Conservation (phyloP, 2,329 filamentous ascomycete genomes). For the Alternaria ethzedia region DNA sequence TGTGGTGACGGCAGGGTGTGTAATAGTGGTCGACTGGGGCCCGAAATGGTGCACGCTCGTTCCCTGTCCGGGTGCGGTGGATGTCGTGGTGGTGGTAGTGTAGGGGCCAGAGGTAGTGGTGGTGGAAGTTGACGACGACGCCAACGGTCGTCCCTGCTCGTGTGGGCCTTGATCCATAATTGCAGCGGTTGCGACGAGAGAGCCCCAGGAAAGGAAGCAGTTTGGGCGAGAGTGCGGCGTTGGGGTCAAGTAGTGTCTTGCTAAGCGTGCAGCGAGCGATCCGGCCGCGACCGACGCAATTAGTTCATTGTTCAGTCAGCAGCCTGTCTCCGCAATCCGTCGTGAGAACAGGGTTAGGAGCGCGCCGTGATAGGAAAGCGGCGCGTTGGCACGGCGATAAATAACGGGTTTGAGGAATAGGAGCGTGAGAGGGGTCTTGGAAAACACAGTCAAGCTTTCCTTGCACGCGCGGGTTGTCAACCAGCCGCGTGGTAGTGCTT, state of each 20-base stretch:
- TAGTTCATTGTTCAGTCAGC: slow-evolving; percentile 28
- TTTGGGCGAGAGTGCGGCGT: background rate
- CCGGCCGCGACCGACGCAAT: slow-evolving; percentile 22
- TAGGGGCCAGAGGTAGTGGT: slow-evolving; percentile 38
- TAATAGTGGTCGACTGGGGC: slow-evolving; percentile 33
- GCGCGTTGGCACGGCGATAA: slow-evolving; percentile 2
- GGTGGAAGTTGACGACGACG: slow-evolving; percentile 25
- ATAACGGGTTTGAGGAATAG: background rate
- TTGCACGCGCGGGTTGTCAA: background rate
- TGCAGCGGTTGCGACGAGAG: background rate
- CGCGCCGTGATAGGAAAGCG: slow-evolving; percentile 5
- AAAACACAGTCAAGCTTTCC: background rate
- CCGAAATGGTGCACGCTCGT: slow-evolving; percentile 29
- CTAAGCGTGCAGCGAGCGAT: slow-evolving; percentile 18
- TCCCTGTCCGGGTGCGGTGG: slow-evolving; percentile 23
- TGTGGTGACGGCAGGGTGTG: slow-evolving; percentile 40
- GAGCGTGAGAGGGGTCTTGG: background rate
- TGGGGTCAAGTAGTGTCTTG: slow-evolving; percentile 17
- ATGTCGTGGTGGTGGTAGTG: slow-evolving; percentile 36
- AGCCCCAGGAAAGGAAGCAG: background rate
- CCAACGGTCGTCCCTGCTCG: slow-evolving; percentile 12
- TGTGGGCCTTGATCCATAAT: slow-evolving; percentile 21
- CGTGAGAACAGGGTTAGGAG: slow-evolving; percentile 4
- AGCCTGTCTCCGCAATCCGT: background rate
- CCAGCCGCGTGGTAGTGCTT: background rate